phyloP scores from a whole-genome alignment of 768 basidiomycete species.

The Xanthoconium purpureum region DNA sequence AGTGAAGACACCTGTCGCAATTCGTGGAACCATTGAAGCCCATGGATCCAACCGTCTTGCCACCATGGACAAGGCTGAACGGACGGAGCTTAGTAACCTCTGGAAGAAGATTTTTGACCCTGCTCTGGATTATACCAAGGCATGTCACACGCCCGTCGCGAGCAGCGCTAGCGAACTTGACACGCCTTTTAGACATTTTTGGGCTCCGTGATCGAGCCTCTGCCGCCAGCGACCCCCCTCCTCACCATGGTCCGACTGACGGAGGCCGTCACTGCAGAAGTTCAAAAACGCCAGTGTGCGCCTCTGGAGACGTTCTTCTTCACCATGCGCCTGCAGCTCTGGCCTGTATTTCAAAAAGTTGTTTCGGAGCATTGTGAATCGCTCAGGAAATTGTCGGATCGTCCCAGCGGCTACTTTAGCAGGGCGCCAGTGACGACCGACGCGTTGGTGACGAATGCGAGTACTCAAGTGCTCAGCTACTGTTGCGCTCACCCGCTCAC shows the following conservation, averaged over 20 bases:
- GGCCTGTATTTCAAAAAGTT: constrained; percentile 89
- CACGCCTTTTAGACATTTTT: constrained; percentile 55
- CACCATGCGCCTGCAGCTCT: constrained; percentile 77
- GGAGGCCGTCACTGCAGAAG: constrained; percentile 71
- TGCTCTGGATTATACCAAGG: constrained; percentile 81
- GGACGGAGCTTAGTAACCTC: constrained; percentile 54
- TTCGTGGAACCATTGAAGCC: constrained; percentile 26
- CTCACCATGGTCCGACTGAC: constrained; percentile 90
- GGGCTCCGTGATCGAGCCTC: constrained; percentile 63
- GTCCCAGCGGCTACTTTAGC: constrained; percentile 60
- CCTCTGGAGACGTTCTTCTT: constrained; percentile 84
- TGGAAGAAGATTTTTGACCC: constrained; percentile 97
- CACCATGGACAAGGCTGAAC: constrained; percentile 54
- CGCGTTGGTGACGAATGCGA: constrained; percentile 56
- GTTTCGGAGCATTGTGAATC: constrained; percentile 83
- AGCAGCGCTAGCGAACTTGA: not conserved
- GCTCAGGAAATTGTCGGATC: constrained; percentile 80
- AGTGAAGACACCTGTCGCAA: constrained; percentile 35
- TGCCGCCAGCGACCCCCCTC: constrained; percentile 72
- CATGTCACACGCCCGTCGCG: constrained; percentile 27
- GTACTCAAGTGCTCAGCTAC: constrained; percentile 15
- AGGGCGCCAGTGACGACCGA: constrained; percentile 66
- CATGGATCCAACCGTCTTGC: constrained; percentile 26
- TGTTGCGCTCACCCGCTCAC: not conserved
- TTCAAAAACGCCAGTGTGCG: constrained; percentile 72